phyloP scores from a whole-genome alignment of 768 basidiomycete species.

The Lactifluus volemus region DNA sequence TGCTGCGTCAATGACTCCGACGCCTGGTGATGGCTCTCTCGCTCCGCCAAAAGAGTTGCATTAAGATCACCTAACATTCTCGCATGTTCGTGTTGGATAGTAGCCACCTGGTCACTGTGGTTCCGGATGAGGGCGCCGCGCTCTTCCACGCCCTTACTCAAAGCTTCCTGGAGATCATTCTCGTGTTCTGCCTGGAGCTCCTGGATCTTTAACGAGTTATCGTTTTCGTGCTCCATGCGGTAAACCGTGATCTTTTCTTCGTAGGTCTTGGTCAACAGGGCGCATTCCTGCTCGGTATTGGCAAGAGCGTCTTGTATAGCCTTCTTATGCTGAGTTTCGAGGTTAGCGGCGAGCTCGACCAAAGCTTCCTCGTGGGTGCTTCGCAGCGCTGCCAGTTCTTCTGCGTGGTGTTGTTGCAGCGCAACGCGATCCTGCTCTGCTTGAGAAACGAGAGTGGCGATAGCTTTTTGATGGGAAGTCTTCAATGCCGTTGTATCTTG shows the following conservation, averaged over 20 bases:
- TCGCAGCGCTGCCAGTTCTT: slow-evolving; percentile 28
- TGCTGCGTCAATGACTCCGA: slow-evolving; percentile 32
- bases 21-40: slow-evolving; percentile 28
- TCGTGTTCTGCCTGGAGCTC: neutral
- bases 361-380: slow-evolving; percentile 42
- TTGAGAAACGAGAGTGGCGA: slow-evolving; percentile 25
- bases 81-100: slow-evolving; percentile 7
- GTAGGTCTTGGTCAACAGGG: slow-evolving; percentile 30
- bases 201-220: slow-evolving; percentile 23
- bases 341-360: slow-evolving; percentile 3
- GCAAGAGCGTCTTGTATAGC: slow-evolving; percentile 12
- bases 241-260: slow-evolving; percentile 32
- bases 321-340: slow-evolving; percentile 11
- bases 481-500: slow-evolving; percentile 44
- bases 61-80: slow-evolving; percentile 28
- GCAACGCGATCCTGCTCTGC: slow-evolving; percentile 31
- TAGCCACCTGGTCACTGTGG: slow-evolving; percentile 1
- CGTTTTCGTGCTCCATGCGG: slow-evolving; percentile 40
- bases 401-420: slow-evolving; percentile 35
- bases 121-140: neutral
- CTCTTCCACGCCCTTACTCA: slow-evolving; percentile 1
- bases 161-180: slow-evolving; percentile 1
- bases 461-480: slow-evolving; percentile 35
- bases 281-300: slow-evolving; percentile 28
- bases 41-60: slow-evolving; percentile 31